Evolutionary conservation across 768 basidiomycete species (phyloP).

Genomic region (Rhizopogon roseolus): DNA sequence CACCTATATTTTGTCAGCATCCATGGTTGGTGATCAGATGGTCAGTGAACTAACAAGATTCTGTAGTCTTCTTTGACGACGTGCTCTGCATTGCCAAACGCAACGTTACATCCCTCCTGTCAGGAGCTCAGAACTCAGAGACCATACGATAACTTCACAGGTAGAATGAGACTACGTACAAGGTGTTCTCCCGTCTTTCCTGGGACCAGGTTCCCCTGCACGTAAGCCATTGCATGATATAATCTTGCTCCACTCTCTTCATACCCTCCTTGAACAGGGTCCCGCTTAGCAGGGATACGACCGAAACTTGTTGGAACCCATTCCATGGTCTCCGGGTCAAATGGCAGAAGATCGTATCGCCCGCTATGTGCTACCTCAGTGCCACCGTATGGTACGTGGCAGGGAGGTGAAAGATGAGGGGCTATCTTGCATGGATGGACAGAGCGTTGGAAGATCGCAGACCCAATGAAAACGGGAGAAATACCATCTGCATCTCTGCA

Average conservation of each 20-base stretch:
- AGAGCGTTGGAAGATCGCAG: constrained; percentile 57
- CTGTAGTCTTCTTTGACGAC: constrained; percentile 35
- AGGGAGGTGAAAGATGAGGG: constrained; percentile 47
- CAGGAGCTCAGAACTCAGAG: neutral
- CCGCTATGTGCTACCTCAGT: constrained; percentile 56
- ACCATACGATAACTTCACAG: neutral
- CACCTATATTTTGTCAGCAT: constrained; percentile 21
- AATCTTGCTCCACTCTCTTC: constrained; percentile 63
- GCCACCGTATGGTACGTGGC: constrained; percentile 61
- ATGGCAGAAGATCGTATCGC: constrained; percentile 72
- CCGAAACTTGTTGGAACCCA: constrained; percentile 64
- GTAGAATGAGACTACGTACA: constrained; percentile 30
- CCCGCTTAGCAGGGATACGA: constrained; percentile 48
- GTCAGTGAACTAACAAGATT: constrained; percentile 32
- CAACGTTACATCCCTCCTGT: constrained; percentile 39
- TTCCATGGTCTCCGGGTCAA: constrained; percentile 65
- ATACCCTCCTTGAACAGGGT: constrained; percentile 69
- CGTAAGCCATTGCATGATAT: constrained; percentile 58
- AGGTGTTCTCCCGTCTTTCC: constrained; percentile 73
- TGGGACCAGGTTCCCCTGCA: constrained; percentile 56
- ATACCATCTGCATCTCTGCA: constrained; percentile 52
- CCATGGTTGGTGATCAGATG: neutral
- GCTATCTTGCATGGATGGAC: constrained; percentile 85
- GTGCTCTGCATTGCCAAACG: constrained; percentile 35
- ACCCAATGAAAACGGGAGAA: constrained; percentile 66